Percentiles rank a stretch among this genome's conserved stretches.
Evolutionary conservation across 805 yeast species (phyloP).

Genomic region (Brettanomyces custersianus): DNA sequence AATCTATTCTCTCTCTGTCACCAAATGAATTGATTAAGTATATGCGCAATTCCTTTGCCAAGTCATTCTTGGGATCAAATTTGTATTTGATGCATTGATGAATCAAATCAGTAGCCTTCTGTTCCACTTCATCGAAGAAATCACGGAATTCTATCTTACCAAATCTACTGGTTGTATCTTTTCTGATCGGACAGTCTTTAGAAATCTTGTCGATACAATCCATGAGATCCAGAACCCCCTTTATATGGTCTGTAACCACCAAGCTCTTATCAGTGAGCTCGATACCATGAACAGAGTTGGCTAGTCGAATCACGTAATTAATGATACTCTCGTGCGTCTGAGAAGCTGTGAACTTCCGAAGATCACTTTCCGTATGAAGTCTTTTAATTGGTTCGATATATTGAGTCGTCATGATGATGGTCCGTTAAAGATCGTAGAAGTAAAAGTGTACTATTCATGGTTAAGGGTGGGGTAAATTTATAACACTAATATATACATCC

Average conservation of each 20-base stretch:
- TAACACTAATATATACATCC: no score
- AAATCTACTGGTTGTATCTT: conserved; percentile 67
- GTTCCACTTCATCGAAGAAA: conserved; percentile 59
- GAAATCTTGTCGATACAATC: conserved; percentile 37
- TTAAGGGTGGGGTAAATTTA: no score
- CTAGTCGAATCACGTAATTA: conserved; percentile 47
- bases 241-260: conserved; percentile 11
- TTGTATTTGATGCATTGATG: conserved; percentile 10
- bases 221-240: conserved; percentile 32
- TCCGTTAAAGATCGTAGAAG: no score
- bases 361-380: conserved; percentile 36
- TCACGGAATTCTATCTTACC: conserved; percentile 86
- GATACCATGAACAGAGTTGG: conserved; percentile 45
- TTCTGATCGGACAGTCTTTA: conserved; percentile 53
- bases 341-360: conserved; percentile 50
- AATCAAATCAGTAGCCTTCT: conserved; percentile 13
- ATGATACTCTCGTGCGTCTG: conserved; percentile 41
- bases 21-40: conserved; percentile 80
- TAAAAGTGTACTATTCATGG: no score
- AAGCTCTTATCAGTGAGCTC: conserved; percentile 17
- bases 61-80: conserved; percentile 8
- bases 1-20: conserved; percentile 76
- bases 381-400: conserved; percentile 15
- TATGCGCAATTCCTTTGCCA: conserved; percentile 36
- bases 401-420: not conserved